These are phyloP conservation scores for Lactifluus hygrophoroides DNA, from an alignment of 768 basidiomycete genomes.

Conservation along the genomic window DNA sequence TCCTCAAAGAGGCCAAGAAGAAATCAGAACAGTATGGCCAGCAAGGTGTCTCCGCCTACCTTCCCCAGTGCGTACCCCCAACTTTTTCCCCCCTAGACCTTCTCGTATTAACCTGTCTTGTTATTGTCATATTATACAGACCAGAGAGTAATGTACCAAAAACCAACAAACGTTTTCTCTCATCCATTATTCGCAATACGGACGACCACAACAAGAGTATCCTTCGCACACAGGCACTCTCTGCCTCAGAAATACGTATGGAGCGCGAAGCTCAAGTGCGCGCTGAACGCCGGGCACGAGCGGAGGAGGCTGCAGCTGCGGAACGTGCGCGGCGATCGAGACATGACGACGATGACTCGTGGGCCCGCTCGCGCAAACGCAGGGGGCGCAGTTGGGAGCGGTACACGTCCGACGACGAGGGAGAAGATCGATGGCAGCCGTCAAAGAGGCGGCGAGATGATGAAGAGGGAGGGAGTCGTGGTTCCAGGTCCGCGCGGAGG, in stretches of 20 bases:
- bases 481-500: constrained; percentile 26
- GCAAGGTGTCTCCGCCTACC: constrained; percentile 72
- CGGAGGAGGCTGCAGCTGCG: constrained; percentile 68
- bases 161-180: constrained; percentile 75
- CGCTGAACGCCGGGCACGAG: constrained; percentile 51
- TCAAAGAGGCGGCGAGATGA: constrained; percentile 35
- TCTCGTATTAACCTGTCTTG: neutral
- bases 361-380: constrained; percentile 42
- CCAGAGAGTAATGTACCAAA: constrained; percentile 66
- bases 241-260: constrained; percentile 63
- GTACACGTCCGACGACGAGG: constrained; percentile 33
- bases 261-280: constrained; percentile 61
- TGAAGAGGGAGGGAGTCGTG: constrained; percentile 27
- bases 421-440: constrained; percentile 24
- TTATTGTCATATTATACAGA: constrained; percentile 31
- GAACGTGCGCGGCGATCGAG: constrained; percentile 42
- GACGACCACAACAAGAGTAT: constrained; percentile 94
- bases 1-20: constrained; percentile 88
- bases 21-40: constrained; percentile 75
- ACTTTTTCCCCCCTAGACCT: neutral
- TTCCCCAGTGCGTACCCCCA: constrained; percentile 41
- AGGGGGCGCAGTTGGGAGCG: constrained; percentile 45
- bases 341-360: constrained; percentile 31
- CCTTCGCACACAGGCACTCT: constrained; percentile 59
- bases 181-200: constrained; percentile 83